Evolutionary conservation across 108 stramenopile species (phyloP).

Genomic region (Cyclostephanos invisitatus): DNA sequence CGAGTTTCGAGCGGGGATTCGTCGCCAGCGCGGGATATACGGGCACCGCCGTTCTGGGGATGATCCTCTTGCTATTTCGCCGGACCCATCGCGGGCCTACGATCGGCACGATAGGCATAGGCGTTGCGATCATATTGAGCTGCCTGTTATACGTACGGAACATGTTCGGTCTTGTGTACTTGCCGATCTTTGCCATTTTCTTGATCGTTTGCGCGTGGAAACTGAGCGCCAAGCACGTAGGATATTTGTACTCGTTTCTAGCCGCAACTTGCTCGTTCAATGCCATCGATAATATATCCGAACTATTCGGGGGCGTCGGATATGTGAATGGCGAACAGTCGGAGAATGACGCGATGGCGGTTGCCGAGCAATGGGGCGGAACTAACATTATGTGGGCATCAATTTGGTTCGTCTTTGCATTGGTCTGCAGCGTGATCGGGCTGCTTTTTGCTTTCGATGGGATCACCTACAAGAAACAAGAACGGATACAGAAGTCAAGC

Average conservation of each 20-base stretch:
- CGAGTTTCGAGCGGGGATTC: slow-evolving; percentile 36
- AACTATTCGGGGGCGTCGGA: slow-evolving; percentile 40
- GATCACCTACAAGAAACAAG: slow-evolving; percentile 10
- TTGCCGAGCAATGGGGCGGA: slow-evolving; percentile 44
- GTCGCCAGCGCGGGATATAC: slow-evolving; percentile 52
- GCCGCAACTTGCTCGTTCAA: slow-evolving; percentile 56
- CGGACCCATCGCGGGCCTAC: slow-evolving; percentile 48
- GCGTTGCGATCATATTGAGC: slow-evolving; percentile 39
- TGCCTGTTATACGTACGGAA: slow-evolving; percentile 45
- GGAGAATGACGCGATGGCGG: slow-evolving; percentile 41
- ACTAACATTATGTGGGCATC: slow-evolving; percentile 46
- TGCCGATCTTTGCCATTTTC: slow-evolving; percentile 20
- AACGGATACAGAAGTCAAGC: not conserved
- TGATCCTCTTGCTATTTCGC: slow-evolving; percentile 50
- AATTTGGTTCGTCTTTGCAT: slow-evolving; percentile 45
- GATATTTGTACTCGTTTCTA: slow-evolving; percentile 42
- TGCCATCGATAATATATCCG: slow-evolving; percentile 42
- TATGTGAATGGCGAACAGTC: slow-evolving; percentile 34
- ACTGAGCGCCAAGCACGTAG: slow-evolving; percentile 25
- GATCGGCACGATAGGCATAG: slow-evolving; percentile 47
- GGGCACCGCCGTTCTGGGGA: slow-evolving; percentile 54
- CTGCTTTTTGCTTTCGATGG: slow-evolving; percentile 47
- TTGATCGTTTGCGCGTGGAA: slow-evolving; percentile 35
- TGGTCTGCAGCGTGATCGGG: slow-evolving; percentile 39
- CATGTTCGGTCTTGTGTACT: slow-evolving; percentile 34